Conservation (phyloP, 768 basidiomycete genomes). For the Agrocybe pediades region DNA sequence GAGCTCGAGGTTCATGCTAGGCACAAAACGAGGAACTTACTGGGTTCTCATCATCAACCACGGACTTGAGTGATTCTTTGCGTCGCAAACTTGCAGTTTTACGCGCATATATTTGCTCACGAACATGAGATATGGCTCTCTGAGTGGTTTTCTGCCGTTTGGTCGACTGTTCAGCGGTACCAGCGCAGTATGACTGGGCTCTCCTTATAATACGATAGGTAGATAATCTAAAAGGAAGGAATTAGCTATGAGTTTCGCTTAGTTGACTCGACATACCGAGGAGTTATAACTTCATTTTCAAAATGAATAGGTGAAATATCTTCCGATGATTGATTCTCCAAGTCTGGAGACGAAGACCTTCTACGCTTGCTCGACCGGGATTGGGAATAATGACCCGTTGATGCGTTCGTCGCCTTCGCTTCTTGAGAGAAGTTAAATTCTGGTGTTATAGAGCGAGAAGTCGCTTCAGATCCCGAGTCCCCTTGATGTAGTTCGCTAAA, state of each 20-base stretch:
- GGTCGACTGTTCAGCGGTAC: neutral
- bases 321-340: neutral
- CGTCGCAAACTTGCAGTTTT: conserved; percentile 19
- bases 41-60: neutral
- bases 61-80: conserved; percentile 16
- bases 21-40: neutral
- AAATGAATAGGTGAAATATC: conserved; percentile 11
- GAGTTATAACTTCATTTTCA: neutral
- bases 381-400: neutral
- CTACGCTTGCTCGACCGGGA: neutral
- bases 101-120: conserved; percentile 19
- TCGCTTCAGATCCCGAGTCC: neutral
- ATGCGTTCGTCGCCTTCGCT: neutral
- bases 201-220: conserved; percentile 21
- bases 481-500: neutral
- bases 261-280: neutral
- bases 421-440: neutral
- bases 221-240: neutral
- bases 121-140: neutral
- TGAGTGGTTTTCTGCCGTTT: conserved; percentile 13
- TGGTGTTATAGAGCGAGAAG: neutral
- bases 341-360: neutral
- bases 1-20: neutral
- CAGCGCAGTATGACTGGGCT: conserved; percentile 8
- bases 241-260: neutral